These are phyloP conservation scores for Clarireedia sp. DNA, from an alignment of 2,329 filamentous ascomycete species.

Conservation along the genomic window DNA sequence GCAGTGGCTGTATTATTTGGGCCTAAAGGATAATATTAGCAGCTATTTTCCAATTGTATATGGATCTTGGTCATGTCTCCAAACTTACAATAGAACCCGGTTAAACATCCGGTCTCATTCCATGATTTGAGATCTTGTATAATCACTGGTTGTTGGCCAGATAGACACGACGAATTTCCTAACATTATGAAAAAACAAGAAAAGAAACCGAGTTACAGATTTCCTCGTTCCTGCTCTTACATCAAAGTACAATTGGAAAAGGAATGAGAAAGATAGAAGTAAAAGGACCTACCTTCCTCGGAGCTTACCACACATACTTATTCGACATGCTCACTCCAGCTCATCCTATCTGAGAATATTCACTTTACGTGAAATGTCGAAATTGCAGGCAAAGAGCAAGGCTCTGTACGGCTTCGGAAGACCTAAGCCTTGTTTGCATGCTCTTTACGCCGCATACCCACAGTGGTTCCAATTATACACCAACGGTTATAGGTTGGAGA, in stretches of 20 bases:
- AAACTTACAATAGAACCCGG: slow-evolving; percentile 5
- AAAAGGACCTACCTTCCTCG: background rate
- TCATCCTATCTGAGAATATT: background rate
- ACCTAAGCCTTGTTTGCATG: background rate
- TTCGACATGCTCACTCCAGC: background rate
- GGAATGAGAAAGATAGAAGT: background rate
- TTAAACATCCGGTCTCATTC: slow-evolving; percentile 1
- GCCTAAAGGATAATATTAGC: background rate
- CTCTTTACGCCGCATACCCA: background rate
- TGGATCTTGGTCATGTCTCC: background rate
- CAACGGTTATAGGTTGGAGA: background rate
- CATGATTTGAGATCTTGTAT: slow-evolving; percentile 4
- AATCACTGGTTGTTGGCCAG: background rate
- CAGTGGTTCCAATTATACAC: background rate
- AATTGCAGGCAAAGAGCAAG: background rate
- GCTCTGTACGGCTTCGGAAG: background rate
- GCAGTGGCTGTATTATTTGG: slow-evolving; percentile 3
- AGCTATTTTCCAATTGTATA: background rate
- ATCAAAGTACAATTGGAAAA: background rate
- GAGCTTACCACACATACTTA: background rate
- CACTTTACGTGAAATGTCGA: slow-evolving; percentile 1
- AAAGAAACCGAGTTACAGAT: background rate
- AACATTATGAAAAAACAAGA: background rate
- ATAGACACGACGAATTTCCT: slow-evolving; percentile 5
- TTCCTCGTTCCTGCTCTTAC: background rate